A percentile compares a stretch with the other conserved stretches of the same genome.
phyloP scores from a whole-genome alignment of 2,329 filamentous ascomycete species.

The Tolypocladium tundrense region DNA sequence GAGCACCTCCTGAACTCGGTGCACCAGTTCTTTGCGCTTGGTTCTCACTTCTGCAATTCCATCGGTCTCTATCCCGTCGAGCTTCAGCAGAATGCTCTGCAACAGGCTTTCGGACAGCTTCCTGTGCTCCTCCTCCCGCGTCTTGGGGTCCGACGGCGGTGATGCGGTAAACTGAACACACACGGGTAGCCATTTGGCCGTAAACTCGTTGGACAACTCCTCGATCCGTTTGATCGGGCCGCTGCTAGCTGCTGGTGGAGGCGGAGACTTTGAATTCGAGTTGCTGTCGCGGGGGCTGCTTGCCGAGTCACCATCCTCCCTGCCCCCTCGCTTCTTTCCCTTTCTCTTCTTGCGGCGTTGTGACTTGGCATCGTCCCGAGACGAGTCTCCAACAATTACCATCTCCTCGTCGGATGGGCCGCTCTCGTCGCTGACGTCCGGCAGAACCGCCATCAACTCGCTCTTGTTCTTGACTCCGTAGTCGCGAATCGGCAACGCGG shows the following conservation, averaged over 20 bases:
- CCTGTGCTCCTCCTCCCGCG: conserved; percentile 63
- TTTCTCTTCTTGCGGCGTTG: conserved; percentile 27
- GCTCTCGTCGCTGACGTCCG: conserved; percentile 25
- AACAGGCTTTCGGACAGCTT: conserved; percentile 66
- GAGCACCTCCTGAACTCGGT: conserved; percentile 57
- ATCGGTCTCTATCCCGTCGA: conserved; percentile 66
- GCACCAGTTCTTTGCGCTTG: conserved; percentile 63
- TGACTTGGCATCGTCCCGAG: conserved; percentile 21
- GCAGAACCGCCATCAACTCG: conserved; percentile 43
- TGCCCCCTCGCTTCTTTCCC: conserved; percentile 32
- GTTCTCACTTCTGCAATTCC: conserved; percentile 55
- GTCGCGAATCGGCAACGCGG: conserved; percentile 43
- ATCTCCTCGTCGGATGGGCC: conserved; percentile 32
- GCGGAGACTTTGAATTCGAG: conserved; percentile 22
- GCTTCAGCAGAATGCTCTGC: conserved; percentile 64
- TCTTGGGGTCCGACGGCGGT: conserved; percentile 57
- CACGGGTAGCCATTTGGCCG: conserved; percentile 52
- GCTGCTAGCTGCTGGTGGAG: conserved; percentile 20
- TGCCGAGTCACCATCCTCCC: conserved; percentile 26
- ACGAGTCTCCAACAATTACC: conserved; percentile 35
- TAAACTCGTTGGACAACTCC: conserved; percentile 55
- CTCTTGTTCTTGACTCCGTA: conserved; percentile 53
- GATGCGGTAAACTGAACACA: conserved; percentile 50
- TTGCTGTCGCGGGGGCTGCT: conserved; percentile 35
- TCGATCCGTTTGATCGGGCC: conserved; percentile 47